A percentile compares a stretch with the other conserved stretches of the same genome.
phyloP scores from a whole-genome alignment of 805 yeast genomes.

The Trichomonascus vanleenenianus region DNA sequence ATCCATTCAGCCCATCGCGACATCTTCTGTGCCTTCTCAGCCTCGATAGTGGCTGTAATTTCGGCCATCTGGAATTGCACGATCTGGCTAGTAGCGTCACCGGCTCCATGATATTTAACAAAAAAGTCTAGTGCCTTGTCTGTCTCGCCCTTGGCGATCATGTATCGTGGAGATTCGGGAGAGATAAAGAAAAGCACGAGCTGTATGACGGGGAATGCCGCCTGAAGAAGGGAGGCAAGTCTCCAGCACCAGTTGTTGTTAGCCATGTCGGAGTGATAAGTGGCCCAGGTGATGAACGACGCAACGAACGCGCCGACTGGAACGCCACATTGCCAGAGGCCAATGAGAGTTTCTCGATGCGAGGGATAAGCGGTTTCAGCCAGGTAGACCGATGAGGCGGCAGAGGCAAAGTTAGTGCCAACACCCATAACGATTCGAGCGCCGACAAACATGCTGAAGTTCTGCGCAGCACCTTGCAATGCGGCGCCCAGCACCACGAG shows the following conservation, averaged over 20 bases:
- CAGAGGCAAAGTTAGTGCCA: slow-evolving; percentile 21
- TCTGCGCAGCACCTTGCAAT: slow-evolving; percentile 55
- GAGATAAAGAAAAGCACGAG: slow-evolving; percentile 51
- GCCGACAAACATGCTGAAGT: slow-evolving; percentile 55
- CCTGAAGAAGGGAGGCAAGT: slow-evolving; percentile 63
- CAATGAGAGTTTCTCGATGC: slow-evolving; percentile 54
- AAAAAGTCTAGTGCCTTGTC: slow-evolving; percentile 35
- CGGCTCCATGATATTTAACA: slow-evolving; percentile 13
- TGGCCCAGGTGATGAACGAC: slow-evolving; percentile 70
- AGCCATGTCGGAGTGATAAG: slow-evolving; percentile 29
- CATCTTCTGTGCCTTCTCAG: slow-evolving; percentile 13
- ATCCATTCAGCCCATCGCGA: slow-evolving; percentile 16
- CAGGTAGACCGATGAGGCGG: slow-evolving; percentile 59
- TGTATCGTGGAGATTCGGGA: slow-evolving; percentile 74
- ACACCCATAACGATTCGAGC: slow-evolving; percentile 45
- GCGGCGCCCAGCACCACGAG: slow-evolving; percentile 61
- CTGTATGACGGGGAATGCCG: slow-evolving; percentile 50
- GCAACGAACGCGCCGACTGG: slow-evolving; percentile 68
- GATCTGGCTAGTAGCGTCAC: slow-evolving; percentile 8
- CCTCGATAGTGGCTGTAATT: slow-evolving; percentile 16
- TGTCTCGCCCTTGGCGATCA: slow-evolving; percentile 46
- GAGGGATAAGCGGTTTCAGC: slow-evolving; percentile 64
- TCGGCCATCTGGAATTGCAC: slow-evolving; percentile 18
- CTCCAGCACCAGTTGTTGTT: slow-evolving; percentile 44
- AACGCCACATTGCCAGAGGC: slow-evolving; percentile 36